Evolutionary conservation across 495 filamentous ascomycete species (phyloP).

Genomic region (Lindgomyces ingoldianus): DNA sequence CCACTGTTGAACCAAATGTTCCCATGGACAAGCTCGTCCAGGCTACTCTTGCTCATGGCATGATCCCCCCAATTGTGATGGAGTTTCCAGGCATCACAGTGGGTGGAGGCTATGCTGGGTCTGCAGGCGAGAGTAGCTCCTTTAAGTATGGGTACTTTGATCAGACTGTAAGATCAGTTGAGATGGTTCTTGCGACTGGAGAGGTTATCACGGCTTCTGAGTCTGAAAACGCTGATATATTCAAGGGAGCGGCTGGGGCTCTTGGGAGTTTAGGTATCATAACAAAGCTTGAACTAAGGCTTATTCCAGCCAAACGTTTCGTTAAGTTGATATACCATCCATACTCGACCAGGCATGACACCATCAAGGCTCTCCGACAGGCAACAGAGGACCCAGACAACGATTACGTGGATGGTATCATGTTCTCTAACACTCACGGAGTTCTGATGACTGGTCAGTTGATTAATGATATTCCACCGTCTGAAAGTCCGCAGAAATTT

Average conservation of each 20-base stretch:
- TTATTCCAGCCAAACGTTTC: slow-evolving; percentile 56
- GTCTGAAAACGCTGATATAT: slow-evolving; percentile 52
- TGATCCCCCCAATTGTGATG: slow-evolving; percentile 62
- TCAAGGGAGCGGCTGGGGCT: slow-evolving; percentile 57
- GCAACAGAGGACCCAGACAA: slow-evolving; percentile 39
- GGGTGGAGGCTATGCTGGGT: slow-evolving; percentile 63
- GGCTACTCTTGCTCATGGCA: slow-evolving; percentile 52
- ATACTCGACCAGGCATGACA: no score
- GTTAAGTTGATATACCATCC: slow-evolving; percentile 59
- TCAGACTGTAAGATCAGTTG: slow-evolving; percentile 54
- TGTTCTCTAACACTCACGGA: slow-evolving; percentile 55
- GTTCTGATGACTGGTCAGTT: slow-evolving; percentile 57
- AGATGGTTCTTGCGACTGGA: slow-evolving; percentile 62
- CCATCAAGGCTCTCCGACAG: no score
- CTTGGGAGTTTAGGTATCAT: slow-evolving; percentile 60
- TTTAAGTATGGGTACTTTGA: slow-evolving; percentile 65
- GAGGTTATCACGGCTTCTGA: slow-evolving; percentile 49
- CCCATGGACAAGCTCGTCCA: slow-evolving; percentile 64
- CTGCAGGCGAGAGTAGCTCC: slow-evolving; percentile 60
- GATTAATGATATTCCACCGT: slow-evolving; percentile 41
- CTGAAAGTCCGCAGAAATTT: slow-evolving; percentile 49
- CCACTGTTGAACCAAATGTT: slow-evolving; percentile 65
- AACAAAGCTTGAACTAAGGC: slow-evolving; percentile 56
- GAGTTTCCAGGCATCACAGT: slow-evolving; percentile 67
- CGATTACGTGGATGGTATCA: slow-evolving; percentile 48